Evolutionary conservation across 2,329 filamentous ascomycete species (phyloP).

Genomic region (Fusarium continuum): DNA sequence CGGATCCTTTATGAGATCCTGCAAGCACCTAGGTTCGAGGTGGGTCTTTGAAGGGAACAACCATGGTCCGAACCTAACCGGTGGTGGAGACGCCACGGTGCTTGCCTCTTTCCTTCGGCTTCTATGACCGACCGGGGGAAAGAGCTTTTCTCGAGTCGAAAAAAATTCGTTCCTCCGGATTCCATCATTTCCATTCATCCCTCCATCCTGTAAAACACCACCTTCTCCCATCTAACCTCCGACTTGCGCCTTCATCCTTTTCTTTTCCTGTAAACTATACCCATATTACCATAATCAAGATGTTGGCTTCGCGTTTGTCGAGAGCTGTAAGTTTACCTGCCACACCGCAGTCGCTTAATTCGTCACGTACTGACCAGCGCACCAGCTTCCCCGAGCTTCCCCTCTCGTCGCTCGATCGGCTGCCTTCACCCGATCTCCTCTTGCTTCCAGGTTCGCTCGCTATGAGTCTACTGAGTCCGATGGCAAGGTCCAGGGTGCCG

Average conservation of each 20-base stretch:
- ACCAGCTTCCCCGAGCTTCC: constrained; percentile 79
- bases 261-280: constrained; percentile 50
- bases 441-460: constrained; percentile 77
- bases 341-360: constrained; percentile 4
- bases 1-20: constrained; percentile 9
- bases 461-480: constrained; percentile 72
- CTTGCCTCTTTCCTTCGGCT: constrained; percentile 55
- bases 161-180: constrained; percentile 49
- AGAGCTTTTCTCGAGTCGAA: constrained; percentile 49
- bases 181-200: constrained; percentile 41
- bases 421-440: constrained; percentile 72
- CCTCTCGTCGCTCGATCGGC: constrained; percentile 74
- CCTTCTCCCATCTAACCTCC: constrained; percentile 46
- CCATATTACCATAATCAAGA: constrained; percentile 58
- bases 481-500: constrained; percentile 87
- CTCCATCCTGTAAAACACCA: constrained; percentile 41
- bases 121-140: constrained; percentile 50
- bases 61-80: constrained; percentile 46
- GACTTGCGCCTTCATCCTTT: constrained; percentile 47
- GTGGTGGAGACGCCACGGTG: constrained; percentile 41
- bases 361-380: constrained; percentile 29
- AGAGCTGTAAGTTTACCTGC: constrained; percentile 72
- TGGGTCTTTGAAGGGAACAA: constrained; percentile 39
- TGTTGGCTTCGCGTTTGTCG: constrained; percentile 77
- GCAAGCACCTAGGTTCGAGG: constrained; percentile 27